Percentiles rank a stretch among this genome's conserved stretches.
Conservation (phyloP, 2,329 filamentous ascomycete genomes). For the Aureobasidium leucospermi region DNA sequence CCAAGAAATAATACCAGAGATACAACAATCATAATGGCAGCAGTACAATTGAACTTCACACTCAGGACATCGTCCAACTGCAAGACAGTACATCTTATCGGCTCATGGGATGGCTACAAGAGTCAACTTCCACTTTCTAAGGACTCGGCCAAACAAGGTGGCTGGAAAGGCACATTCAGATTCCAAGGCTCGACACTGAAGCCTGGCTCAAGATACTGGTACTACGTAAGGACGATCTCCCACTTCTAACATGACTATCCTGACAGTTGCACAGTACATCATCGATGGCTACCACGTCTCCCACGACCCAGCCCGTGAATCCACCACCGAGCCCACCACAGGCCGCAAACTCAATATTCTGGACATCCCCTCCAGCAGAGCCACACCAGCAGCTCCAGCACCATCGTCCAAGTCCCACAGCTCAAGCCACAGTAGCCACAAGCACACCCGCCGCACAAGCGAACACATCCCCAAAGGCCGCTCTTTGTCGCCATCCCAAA, state of each 20-base stretch:
- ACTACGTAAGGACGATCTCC: conserved; percentile 56
- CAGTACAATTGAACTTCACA: conserved; percentile 89
- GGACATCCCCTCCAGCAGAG: conserved; percentile 63
- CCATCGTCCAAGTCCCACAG: conserved; percentile 33
- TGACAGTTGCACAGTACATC: conserved; percentile 58
- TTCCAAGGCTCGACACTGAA: conserved; percentile 83
- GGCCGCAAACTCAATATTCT: conserved; percentile 96
- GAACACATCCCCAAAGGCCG: conserved; percentile 79
- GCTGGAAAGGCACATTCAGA: conserved; percentile 94
- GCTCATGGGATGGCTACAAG: conserved; percentile 96
- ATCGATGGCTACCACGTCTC: conserved; percentile 98
- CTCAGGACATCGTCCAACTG: conserved; percentile 93
- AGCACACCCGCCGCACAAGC: conserved; percentile 42
- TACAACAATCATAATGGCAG: conserved; percentile 55
- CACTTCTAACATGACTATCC: not conserved
- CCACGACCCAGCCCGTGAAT: conserved; percentile 85
- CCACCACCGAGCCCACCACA: conserved; percentile 90
- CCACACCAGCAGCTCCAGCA: conserved; percentile 33
- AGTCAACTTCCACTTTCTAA: conserved; percentile 91
- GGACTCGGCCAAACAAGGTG: conserved; percentile 75
- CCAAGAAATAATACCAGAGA: conserved; percentile 12
- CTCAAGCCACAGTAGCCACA: conserved; percentile 33
- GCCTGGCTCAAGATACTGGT: conserved; percentile 94
- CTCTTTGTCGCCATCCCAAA: conserved; percentile 78
- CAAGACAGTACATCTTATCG: conserved; percentile 95